Evolutionary conservation across 2,329 filamentous ascomycete species (phyloP), one percentile per base, ranked within the genome.

Genomic region (Sarocladiaceae sp.): DNA sequence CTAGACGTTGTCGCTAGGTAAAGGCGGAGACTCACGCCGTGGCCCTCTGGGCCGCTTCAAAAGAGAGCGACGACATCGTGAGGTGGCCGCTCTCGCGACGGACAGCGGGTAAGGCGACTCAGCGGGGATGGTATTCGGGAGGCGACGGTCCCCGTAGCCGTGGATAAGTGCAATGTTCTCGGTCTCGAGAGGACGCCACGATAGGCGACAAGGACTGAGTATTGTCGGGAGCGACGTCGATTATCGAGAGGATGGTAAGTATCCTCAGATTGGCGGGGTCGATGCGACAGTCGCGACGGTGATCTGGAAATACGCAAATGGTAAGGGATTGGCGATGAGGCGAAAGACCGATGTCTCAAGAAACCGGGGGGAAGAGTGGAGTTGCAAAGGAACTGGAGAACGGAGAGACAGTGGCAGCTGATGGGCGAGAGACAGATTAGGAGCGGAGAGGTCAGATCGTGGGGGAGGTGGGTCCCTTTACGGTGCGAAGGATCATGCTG

Each of bases 121-220:
- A 48, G 26, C 20, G 29, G 47, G 20, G 20, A 11, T 13, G 31
- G 31, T 33, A 25, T 10, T 37, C 29, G 47, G 47, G 33, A 37
- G 31, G 22, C 25, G 18, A 37, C 47, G 47, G 47, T 50, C 28
- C 44, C 44, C 44, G 44, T 33, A n/a, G n/a, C 44, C 44, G 44
- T 33, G 5, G 44, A 33, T 31, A 22, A 23, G 44, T 11, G 18
- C 31, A 20, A 18, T 13, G 25, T 29, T 8, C 18, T n/a, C 11
- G 23, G 13, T 31, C 44, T 22, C 33, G 25, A 4, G 4, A 17
- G 23, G 28, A 15, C 40, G 40, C 25, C 40, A 46, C 40, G 40
- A n/a, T 28, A 25, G 23, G 22, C 22, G 22, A 46, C 40, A 29
- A 33, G n/a, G n/a, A n/a, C n/a, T n/a, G n/a, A 33, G 29, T 8